These are phyloP conservation scores for Pleurotus eryngii DNA, from an alignment of 768 basidiomycete genomes.

Conservation along the genomic window DNA sequence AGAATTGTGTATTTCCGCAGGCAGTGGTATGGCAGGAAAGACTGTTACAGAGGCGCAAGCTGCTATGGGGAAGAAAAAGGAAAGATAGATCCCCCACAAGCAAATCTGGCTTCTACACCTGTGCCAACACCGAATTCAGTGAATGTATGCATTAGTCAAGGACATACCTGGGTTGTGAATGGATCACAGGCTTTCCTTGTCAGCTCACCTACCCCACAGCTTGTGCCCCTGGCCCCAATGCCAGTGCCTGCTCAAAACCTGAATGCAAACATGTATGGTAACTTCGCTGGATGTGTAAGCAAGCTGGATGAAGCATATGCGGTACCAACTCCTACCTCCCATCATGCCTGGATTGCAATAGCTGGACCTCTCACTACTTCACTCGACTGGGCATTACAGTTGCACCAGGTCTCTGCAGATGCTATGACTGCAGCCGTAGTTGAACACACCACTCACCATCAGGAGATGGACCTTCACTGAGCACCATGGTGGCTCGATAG, in stretches of 20 bases:
- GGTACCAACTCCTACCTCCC: not conserved
- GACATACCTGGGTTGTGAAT: not conserved
- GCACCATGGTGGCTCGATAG: slow-evolving; percentile 5
- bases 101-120: not conserved
- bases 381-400: not conserved
- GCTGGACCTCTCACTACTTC: not conserved
- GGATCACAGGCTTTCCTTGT: too few species aligned
- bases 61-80: not conserved
- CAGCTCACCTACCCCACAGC: not conserved
- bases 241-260: not conserved
- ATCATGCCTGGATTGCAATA: not conserved
- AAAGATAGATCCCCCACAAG: not conserved
- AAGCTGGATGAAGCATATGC: not conserved
- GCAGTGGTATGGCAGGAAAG: slow-evolving; percentile 11
- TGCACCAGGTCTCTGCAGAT: not conserved
- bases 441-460: not conserved
- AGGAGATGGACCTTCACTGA: not conserved
- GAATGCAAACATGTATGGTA: not conserved
- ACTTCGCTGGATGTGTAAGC: not conserved
- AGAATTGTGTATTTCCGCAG: slow-evolving; percentile 7
- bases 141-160: not conserved
- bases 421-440: not conserved
- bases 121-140: not conserved
- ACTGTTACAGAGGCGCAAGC: not conserved
- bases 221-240: not conserved